Percentiles rank a stretch among this genome's conserved stretches.
Evolutionary conservation across 2,329 filamentous ascomycete species (phyloP).

Genomic region (Fusarium sp.): DNA sequence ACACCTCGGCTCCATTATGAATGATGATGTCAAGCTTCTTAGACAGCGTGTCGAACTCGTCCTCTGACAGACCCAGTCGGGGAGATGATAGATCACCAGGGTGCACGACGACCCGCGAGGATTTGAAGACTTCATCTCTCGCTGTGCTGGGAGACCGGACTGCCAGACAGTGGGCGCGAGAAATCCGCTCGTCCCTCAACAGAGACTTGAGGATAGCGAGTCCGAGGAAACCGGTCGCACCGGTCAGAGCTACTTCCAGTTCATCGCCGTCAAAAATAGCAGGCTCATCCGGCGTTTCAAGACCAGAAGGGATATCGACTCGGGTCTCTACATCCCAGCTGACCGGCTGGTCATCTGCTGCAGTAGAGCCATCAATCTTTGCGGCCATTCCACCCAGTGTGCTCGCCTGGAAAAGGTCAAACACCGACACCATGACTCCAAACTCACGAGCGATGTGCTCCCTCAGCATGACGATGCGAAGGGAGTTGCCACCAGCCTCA

Average conservation of each 20-base stretch:
- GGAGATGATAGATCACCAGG: not conserved
- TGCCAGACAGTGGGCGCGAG: not conserved
- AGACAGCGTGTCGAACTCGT: slow-evolving; percentile 45
- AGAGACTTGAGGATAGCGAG: not conserved
- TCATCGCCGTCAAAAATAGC: not conserved
- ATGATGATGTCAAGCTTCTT: slow-evolving; percentile 60
- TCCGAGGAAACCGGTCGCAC: slow-evolving; percentile 3
- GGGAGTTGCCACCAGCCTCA: slow-evolving; percentile 11
- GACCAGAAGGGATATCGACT: not conserved
- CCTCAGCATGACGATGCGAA: not conserved
- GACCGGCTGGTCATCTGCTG: not conserved
- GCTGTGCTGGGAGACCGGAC: not conserved
- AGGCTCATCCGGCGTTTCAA: not conserved
- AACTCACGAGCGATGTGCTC: not conserved
- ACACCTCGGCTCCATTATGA: slow-evolving; percentile 57
- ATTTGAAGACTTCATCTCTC: not conserved
- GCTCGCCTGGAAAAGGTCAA: not conserved
- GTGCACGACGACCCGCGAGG: not conserved
- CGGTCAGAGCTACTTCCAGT: not conserved
- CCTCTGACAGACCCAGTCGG: not conserved
- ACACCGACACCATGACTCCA: not conserved
- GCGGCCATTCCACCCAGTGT: not conserved
- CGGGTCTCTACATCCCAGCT: not conserved
- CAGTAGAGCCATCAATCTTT: not conserved
- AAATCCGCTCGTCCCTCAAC: not conserved